Evolutionary conservation across 78 protist species (phyloP), one percentile per base, ranked within the genome.

Genomic region (Guillardia theta): DNA sequence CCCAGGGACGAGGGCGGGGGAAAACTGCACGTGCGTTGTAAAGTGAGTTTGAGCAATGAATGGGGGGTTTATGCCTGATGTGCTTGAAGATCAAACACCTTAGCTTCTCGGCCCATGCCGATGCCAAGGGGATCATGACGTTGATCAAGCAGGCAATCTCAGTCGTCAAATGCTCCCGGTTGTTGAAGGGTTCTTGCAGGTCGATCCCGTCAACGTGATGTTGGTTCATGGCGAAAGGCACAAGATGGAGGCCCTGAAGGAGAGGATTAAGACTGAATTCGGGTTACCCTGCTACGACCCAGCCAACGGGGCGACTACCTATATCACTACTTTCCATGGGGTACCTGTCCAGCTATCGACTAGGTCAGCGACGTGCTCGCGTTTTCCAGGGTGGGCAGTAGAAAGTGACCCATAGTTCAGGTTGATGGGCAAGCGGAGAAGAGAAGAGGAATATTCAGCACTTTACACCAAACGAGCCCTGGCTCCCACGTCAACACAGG

Each of bases 141-240:
- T 93, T 98, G 36, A 94, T 99, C 0, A 90, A 80, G 22, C 96
- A 94, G 96, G 77, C 96, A 3, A 2, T n/a, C 88, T 22, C 27
- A 24, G 6, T 12, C 78, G 78, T 12, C 27, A 30, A 15, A 5
- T 5, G 8, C 78, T 6, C 78, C 36, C 78, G 8, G 27, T 12
- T 12, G 41, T 64, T 22, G 36, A 50, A 15, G 58, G 43, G 37
- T 0, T 0, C 6, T 43, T 64, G 43, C 83, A 47, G 48, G 30
- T 88, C 48, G 88, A 95, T 83, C 99, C 99, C 4, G 62, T 39
- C 27, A 88, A 94, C 54, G 99, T 99, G 9, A 19, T 98, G 39
- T 95, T 98, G 36, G 99, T 99, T 9, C 99, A 99, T 93, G 99
- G 99, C n/a, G 99, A 99, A 19, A 87, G 64, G 54, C 92, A 64